Evolutionary conservation across 805 yeast species (phyloP).

Genomic region (Candida qinlingensis): DNA sequence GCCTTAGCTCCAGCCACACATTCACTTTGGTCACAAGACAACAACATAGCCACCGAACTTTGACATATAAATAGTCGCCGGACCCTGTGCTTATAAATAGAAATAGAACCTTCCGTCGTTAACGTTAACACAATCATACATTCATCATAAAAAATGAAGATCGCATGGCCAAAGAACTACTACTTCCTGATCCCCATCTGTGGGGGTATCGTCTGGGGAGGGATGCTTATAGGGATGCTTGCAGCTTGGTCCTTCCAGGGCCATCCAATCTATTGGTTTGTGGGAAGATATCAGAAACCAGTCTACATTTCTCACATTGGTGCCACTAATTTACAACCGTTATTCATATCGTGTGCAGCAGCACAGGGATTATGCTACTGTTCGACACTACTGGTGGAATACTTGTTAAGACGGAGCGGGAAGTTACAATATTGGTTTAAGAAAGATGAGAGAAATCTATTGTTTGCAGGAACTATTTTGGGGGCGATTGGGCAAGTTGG

Average conservation of each 20-base stretch:
- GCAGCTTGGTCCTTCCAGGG: conserved; percentile 79
- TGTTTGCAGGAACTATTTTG: conserved; percentile 35
- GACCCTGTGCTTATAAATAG: background rate
- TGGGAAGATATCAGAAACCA: conserved; percentile 40
- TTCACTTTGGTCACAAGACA: background rate
- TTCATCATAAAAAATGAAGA: background rate
- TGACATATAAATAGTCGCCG: background rate
- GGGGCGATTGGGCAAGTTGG: conserved; percentile 66
- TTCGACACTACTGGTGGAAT: conserved; percentile 58
- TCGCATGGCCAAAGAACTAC: conserved; percentile 30
- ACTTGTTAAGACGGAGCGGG: conserved; percentile 49
- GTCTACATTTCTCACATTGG: conserved; percentile 84
- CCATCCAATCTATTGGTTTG: conserved; percentile 59
- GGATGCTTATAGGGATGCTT: conserved; percentile 79
- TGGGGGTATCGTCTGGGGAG: conserved; percentile 78
- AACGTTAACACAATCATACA: background rate
- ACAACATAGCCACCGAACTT: background rate
- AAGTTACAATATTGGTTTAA: conserved; percentile 41
- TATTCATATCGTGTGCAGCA: conserved; percentile 74
- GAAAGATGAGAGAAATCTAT: conserved; percentile 32
- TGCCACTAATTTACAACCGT: conserved; percentile 79
- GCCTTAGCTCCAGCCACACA: no score
- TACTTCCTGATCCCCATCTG: conserved; percentile 57
- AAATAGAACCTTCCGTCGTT: no score
- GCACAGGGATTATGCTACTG: conserved; percentile 73